Conservation (phyloP, 352 stramenopile species). For the Bremia lactucae region DNA sequence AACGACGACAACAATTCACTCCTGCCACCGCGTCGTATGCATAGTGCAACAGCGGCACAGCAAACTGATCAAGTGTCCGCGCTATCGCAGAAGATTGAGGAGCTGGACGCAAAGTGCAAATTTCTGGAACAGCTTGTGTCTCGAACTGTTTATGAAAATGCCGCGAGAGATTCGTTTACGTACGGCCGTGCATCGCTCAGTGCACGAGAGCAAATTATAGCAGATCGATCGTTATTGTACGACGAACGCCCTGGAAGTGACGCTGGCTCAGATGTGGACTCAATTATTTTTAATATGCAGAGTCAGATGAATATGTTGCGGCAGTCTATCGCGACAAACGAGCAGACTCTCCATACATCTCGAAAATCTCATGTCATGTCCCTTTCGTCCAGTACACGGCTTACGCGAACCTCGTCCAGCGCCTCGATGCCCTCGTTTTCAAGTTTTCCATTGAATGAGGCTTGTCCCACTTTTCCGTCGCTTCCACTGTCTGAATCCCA, state of each 20-base stretch:
- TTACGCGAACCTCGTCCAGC: slow-evolving; percentile 53
- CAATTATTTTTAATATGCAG: slow-evolving; percentile 72
- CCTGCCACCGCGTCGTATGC: slow-evolving; percentile 38
- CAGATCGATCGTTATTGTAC: slow-evolving; percentile 17
- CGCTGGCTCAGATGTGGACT: slow-evolving; percentile 38
- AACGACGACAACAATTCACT: slow-evolving; percentile 33
- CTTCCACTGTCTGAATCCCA: slow-evolving; percentile 37
- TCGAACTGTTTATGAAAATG: slow-evolving; percentile 36
- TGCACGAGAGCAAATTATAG: slow-evolving; percentile 12
- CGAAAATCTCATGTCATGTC: slow-evolving; percentile 50
- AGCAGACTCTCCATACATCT: slow-evolving; percentile 37
- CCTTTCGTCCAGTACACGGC: slow-evolving; percentile 47
- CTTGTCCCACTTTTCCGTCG: slow-evolving; percentile 25
- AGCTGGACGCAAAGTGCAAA: slow-evolving; percentile 72
- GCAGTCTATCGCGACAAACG: slow-evolving; percentile 53
- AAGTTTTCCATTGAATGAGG: slow-evolving; percentile 22
- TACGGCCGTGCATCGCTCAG: slow-evolving; percentile 16
- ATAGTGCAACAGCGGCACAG: slow-evolving; percentile 37
- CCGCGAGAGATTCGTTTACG: slow-evolving; percentile 18
- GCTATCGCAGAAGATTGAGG: slow-evolving; percentile 58
- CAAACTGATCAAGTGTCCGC: slow-evolving; percentile 51
- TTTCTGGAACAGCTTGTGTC: slow-evolving; percentile 66
- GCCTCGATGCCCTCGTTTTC: slow-evolving; percentile 46
- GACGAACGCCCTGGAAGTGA: slow-evolving; percentile 23
- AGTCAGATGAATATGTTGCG: slow-evolving; percentile 75